Evolutionary conservation across 208 protist species (phyloP).

Genomic region (Wallacemonas sp.): DNA sequence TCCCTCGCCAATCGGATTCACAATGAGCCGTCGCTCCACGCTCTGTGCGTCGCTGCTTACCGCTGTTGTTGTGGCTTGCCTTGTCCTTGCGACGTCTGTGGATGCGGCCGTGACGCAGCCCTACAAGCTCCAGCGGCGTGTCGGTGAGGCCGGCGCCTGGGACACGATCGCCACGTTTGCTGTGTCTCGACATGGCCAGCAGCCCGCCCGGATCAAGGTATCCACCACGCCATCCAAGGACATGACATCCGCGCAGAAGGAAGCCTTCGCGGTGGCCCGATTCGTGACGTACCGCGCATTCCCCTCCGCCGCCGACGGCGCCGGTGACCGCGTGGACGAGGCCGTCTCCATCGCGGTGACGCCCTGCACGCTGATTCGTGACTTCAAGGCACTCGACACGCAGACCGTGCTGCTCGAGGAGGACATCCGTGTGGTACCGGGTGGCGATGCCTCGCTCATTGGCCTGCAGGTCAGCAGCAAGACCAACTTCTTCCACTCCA

Average conservation of each 20-base stretch:
- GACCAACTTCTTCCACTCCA: constrained; percentile 88
- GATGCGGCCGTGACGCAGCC: constrained; percentile 43
- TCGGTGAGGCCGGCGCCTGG: constrained; percentile 57
- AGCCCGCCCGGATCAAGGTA: constrained; percentile 49
- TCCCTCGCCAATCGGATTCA: neutral
- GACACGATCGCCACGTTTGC: constrained; percentile 44
- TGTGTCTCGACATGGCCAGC: constrained; percentile 46
- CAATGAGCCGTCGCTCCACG: neutral
- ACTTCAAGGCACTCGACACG: constrained; percentile 80
- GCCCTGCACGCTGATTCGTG: constrained; percentile 83
- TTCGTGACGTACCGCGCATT: constrained; percentile 77
- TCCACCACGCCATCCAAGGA: constrained; percentile 46
- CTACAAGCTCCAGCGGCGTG: constrained; percentile 70
- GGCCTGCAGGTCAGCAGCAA: constrained; percentile 77
- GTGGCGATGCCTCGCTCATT: constrained; percentile 44
- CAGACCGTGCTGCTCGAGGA: constrained; percentile 74
- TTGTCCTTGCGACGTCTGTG: constrained; percentile 4
- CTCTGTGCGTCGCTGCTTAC: constrained; percentile 16
- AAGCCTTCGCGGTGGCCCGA: constrained; percentile 37
- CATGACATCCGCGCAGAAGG: constrained; percentile 31
- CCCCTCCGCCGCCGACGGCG: constrained; percentile 14
- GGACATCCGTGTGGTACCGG: constrained; percentile 58
- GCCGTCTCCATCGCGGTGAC: constrained; percentile 55
- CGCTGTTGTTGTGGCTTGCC: constrained; percentile 23
- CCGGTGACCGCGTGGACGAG: constrained; percentile 14